Conservation (phyloP, 352 stramenopile species). For the Globisporangium solare region DNA sequence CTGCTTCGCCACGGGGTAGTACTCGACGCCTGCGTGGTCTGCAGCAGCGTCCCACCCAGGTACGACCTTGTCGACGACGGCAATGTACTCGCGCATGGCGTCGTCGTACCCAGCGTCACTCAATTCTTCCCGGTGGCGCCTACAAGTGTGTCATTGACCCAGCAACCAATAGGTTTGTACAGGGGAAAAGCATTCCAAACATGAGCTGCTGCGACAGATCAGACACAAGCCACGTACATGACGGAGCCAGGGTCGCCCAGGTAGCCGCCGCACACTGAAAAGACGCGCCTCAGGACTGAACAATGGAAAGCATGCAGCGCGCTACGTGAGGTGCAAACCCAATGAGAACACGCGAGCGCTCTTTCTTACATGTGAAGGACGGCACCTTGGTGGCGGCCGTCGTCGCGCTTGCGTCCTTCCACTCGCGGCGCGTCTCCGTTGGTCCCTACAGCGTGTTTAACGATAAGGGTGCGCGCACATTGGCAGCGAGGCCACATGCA, state of each 20-base stretch:
- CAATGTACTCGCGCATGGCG: conserved; percentile 56
- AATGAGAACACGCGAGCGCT: not conserved
- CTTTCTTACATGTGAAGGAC: conserved; percentile 13
- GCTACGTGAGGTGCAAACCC: not conserved
- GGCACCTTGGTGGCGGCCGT: conserved; percentile 11
- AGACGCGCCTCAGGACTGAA: conserved; percentile 25
- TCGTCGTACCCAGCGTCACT: conserved; percentile 32
- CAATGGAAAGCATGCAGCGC: not conserved
- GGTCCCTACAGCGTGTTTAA: conserved; percentile 30
- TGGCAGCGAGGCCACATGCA: not conserved
- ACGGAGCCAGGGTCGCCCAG: conserved; percentile 37
- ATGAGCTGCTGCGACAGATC: too few species aligned
- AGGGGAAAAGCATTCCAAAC: too few species aligned
- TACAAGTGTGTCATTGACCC: conserved; percentile 12
- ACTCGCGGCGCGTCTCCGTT: conserved; percentile 37
- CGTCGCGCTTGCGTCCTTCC: conserved; percentile 33
- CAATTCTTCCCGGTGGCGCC: conserved; percentile 60
- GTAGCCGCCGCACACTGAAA: conserved; percentile 52
- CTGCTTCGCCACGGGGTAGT: conserved; percentile 44
- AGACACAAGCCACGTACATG: conserved; percentile 34
- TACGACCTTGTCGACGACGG: conserved; percentile 51
- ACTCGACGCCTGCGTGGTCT: conserved; percentile 8
- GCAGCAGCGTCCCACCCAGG: conserved; percentile 48
- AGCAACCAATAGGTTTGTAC: not conserved
- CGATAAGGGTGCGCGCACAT: not conserved